Percentiles rank a stretch among this genome's conserved stretches.
phyloP scores from a whole-genome alignment of 2,329 filamentous ascomycete species.

The Incumbomyces lentus region DNA sequence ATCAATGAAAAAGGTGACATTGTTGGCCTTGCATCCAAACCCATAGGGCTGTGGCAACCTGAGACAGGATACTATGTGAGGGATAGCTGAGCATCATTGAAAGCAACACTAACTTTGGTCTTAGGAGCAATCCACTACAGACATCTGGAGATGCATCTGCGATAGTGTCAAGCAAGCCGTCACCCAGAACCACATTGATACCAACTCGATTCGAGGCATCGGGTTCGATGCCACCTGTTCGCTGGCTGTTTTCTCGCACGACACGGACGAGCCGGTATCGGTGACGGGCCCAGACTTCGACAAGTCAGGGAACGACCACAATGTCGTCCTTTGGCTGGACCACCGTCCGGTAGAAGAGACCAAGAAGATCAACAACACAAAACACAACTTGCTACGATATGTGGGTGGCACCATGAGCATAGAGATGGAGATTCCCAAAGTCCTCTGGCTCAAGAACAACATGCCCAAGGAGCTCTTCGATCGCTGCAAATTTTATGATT shows the following conservation, averaged over 20 bases:
- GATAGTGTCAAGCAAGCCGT: slow-evolving; percentile 74
- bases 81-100: neutral
- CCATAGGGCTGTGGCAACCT: slow-evolving; percentile 73
- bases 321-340: slow-evolving; percentile 95
- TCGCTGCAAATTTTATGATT: slow-evolving; percentile 92
- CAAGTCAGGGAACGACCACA: slow-evolving; percentile 71
- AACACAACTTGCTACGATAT: slow-evolving; percentile 87
- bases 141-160: slow-evolving; percentile 96
- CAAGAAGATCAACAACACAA: slow-evolving; percentile 81
- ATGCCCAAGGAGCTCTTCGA: slow-evolving; percentile 88
- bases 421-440: slow-evolving; percentile 99
- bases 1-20: slow-evolving; percentile 90
- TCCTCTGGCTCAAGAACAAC: slow-evolving; percentile 95
- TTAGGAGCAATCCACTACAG: slow-evolving; percentile 91
- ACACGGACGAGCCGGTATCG: slow-evolving; percentile 82
- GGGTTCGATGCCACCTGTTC: slow-evolving; percentile 99
- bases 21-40: slow-evolving; percentile 57
- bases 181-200: slow-evolving; percentile 68
- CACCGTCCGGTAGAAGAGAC: slow-evolving; percentile 87
- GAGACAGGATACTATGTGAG: slow-evolving; percentile 61
- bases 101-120: too few species aligned
- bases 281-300: slow-evolving; percentile 82
- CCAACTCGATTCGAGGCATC: slow-evolving; percentile 69
- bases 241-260: slow-evolving; percentile 75
- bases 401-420: slow-evolving; percentile 98